A percentile compares a stretch with the other conserved stretches of the same genome.
Conservation (phyloP, 495 filamentous ascomycete species). For the Staphylotrichum longicolle region DNA sequence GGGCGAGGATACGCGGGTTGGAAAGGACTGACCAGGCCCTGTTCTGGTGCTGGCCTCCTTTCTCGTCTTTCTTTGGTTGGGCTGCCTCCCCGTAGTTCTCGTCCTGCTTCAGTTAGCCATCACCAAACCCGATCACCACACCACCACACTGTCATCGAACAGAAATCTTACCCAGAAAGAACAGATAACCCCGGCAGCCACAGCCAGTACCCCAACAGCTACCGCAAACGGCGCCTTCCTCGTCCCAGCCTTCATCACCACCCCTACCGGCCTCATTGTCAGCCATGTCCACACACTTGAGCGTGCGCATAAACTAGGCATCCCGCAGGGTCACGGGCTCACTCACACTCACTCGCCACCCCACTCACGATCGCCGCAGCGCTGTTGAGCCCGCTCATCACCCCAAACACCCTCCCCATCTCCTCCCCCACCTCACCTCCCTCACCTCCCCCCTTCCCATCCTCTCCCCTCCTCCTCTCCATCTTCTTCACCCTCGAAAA, state of each 20-base stretch:
- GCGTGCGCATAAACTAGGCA: no score
- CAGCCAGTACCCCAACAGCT: conserved; percentile 38
- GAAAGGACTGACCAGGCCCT: conserved; percentile 23
- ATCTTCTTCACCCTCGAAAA: conserved; percentile 35
- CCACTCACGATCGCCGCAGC: conserved; percentile 52
- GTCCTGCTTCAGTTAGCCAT: conserved; percentile 30
- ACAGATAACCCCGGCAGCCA: conserved; percentile 43
- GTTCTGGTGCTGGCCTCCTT: background rate
- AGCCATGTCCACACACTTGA: no score
- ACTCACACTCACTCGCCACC: conserved; percentile 49
- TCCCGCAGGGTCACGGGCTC: no score
- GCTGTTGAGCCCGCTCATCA: conserved; percentile 52
- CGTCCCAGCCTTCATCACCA: conserved; percentile 42
- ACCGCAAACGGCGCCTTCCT: conserved; percentile 51
- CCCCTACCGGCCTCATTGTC: conserved; percentile 21
- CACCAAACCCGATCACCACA: background rate
- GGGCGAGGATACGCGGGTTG: background rate
- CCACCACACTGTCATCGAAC: background rate
- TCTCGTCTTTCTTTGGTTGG: background rate
- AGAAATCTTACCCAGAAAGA: conserved; percentile 46
- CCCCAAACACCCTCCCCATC: conserved; percentile 48
- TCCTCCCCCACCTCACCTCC: no score
- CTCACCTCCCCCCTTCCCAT: no score
- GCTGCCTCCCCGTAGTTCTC: conserved; percentile 49
- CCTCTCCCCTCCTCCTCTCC: conserved; percentile 30